Base-by-base conservation (phyloP, 2,329 filamentous ascomycete species). In the Colletotrichum salicis region DNA sequence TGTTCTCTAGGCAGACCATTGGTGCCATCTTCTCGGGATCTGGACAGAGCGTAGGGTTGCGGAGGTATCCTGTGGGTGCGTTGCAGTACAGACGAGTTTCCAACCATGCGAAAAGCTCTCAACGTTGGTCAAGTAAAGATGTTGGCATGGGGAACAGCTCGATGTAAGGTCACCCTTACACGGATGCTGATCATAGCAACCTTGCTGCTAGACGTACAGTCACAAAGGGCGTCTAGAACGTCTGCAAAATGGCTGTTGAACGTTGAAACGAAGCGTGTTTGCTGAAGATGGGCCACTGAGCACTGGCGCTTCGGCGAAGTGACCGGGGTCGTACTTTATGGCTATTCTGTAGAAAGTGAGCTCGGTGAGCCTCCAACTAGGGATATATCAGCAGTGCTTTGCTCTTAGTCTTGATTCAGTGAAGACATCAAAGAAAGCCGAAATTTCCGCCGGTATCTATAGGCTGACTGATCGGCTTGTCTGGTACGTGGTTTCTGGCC, bases 221-320 rank as follows among this genome's bases (percentile, higher is more conserved):
- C 61, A 29, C 31, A 41, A 19, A 24, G 51, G 31, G 63, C 54
- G 52, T 57, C 31, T 45, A 59, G 67, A 65, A 33, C 54, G 61
- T 52, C 35, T 65, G 29, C 61, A 58, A 65, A 58, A 65, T 27
- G 29, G 31, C 29, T 24, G 41, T 33, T 65, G 67, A 69, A 69
- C 24, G 41, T 27, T 65, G 54, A 59, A 69, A 54, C 52, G 52
- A 58, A 22, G 41, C 41, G 13, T 31, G 37, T 58, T 35, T 64
- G n/a, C 29, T 13, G n/a, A 31, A 11, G 22, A 22, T 37, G 60
- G 60, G 41, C 24, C 22, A 51, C 27, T 33, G 27, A 51, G 41
- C 41, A 48, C 41, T 19, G 41, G 41, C 19, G 41, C 41, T 45
- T 61, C 29, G 27, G 12, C 19, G 27, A 51, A 51, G 41, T 22